Base-by-base conservation (phyloP, 306 rosid genomes). In the Cucumis sativus region DNA sequence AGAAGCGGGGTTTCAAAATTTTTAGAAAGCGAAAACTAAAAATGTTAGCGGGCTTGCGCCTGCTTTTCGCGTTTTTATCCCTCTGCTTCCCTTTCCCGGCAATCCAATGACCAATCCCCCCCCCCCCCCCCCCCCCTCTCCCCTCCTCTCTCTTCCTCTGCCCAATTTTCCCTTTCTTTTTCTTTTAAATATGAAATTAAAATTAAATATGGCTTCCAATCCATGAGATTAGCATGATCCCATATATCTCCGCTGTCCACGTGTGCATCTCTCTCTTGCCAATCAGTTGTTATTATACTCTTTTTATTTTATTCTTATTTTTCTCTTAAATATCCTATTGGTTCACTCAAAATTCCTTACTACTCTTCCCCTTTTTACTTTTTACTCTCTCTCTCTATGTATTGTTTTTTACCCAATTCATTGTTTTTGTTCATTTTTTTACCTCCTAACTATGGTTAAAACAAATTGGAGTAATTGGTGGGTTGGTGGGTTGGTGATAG, bases 11-110 rank as follows among this genome's bases (percentile, higher is more conserved):
- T 77, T 77, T 77, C 79, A 77, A 77, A 75, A 77, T 14, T 81
- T 87, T 85, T 20, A 21, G 83, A 88, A 81, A 84, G 76, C 74
- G 74, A 87, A 87, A 64, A 33, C 74, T 18, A 80, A 87, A 65
- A 67, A 67, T 67, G 73, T 40, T 67, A 88, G 89, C 87, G 83
- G 72, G 72, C 72, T 66, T 8, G 72, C 51, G 73, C 52, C 30
- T 67, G 30, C 15, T n/a, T n/a, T 67, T 40, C 4, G 30, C n/a
- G 33, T 40, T 67, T 66, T 40, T 40, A n/a, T 67, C 21, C 51
- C 28, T 10, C 45, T 15, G 56, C 56, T 51, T 51, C 57, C 57
- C 9, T 33, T 33, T 52, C 57, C 57, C 20, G 57, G 57, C 20
- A 16, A 52, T 6, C 57, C 57, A 28, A 28, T 28, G 25, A 23